Evolutionary conservation across 2,329 filamentous ascomycete species (phyloP), one percentile per base, ranked within the genome.

Genomic region (Trichoderma endophyticum): DNA sequence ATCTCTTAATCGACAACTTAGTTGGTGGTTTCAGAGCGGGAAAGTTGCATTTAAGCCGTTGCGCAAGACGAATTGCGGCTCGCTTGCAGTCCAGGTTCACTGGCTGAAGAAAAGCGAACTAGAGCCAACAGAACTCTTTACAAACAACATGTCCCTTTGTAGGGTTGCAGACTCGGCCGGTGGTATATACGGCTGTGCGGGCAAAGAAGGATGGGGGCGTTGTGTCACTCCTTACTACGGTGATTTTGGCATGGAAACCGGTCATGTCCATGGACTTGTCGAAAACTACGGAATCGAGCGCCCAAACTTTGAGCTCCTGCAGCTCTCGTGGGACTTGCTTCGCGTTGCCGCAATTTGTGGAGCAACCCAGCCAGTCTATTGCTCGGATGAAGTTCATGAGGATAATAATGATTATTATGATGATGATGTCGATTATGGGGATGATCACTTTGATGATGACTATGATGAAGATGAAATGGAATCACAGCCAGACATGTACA

Each of bases 241-340:
- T 12, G n/a, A 1, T 24, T 54, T 54, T 5, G n/a, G n/a, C 48
- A 24, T 12, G 21, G 21, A 54, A 24, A 54, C n/a, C n/a, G 21
- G n/a, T 2, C 21, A 24, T 1, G 4, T 24, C 11, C 21, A 24
- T 24, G 0, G 3, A 0, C 48, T 54, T 14, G 0, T 1, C 21
- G 9, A 54, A 24, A 0, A 4, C 4, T 24, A 1, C 2, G n/a
- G 2, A 1, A 24, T 54, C 2, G n/a, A 12, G 21, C 48, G 5
- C 11, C 43, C 43, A 4, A 51, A 1, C 8, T 51, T 51, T 51
- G 43, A 51, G n/a, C 0, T 51, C 1, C n/a, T 51, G 1, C 43
- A 51, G 0, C n/a, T 51, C n/a, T 51, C n/a, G n/a, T 21, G n/a
- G 43, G n/a, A 51, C n/a, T 51, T 51, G 43, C 43, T 51, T 51